These are phyloP conservation scores for Lepiota subincarnata DNA, from an alignment of 768 basidiomycete genomes.

Conservation along the genomic window DNA sequence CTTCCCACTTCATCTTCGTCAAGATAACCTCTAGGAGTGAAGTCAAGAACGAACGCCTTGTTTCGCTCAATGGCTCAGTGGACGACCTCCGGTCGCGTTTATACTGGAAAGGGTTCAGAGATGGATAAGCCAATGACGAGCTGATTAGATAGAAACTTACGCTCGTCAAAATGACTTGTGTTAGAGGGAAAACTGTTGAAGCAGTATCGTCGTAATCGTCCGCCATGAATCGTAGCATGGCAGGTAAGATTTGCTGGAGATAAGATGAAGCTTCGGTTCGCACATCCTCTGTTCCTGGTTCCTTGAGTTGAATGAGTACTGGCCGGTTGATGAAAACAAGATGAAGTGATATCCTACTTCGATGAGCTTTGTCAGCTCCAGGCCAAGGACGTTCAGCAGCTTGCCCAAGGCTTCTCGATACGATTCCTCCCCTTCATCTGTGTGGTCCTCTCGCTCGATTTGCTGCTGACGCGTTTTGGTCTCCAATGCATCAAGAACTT, in stretches of 20 bases:
- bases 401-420: slow-evolving; percentile 88
- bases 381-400: slow-evolving; percentile 74
- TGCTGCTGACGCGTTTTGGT: slow-evolving; percentile 67
- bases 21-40: slow-evolving; percentile 77
- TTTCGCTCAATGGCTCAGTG: slow-evolving; percentile 55
- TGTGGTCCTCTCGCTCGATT: slow-evolving; percentile 57
- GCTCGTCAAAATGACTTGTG: slow-evolving; percentile 67
- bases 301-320: slow-evolving; percentile 36
- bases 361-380: slow-evolving; percentile 78
- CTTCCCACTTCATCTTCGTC: slow-evolving; percentile 89
- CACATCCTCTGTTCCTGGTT: slow-evolving; percentile 53
- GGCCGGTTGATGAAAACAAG: slow-evolving; percentile 18
- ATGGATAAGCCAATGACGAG: not conserved
- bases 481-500: slow-evolving; percentile 80
- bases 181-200: slow-evolving; percentile 76
- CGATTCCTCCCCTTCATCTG: slow-evolving; percentile 84
- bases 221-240: slow-evolving; percentile 84
- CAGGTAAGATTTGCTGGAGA: slow-evolving; percentile 66
- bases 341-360: slow-evolving; percentile 53
- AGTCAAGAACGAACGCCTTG: slow-evolving; percentile 71
- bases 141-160: slow-evolving; percentile 44
- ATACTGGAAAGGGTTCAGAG: slow-evolving; percentile 48
- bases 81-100: slow-evolving; percentile 68
- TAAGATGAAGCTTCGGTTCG: slow-evolving; percentile 60
- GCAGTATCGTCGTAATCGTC: slow-evolving; percentile 90